Evolutionary conservation across 495 filamentous ascomycete genomes (phyloP).

Genomic region (Aspergillus mulundensis): DNA sequence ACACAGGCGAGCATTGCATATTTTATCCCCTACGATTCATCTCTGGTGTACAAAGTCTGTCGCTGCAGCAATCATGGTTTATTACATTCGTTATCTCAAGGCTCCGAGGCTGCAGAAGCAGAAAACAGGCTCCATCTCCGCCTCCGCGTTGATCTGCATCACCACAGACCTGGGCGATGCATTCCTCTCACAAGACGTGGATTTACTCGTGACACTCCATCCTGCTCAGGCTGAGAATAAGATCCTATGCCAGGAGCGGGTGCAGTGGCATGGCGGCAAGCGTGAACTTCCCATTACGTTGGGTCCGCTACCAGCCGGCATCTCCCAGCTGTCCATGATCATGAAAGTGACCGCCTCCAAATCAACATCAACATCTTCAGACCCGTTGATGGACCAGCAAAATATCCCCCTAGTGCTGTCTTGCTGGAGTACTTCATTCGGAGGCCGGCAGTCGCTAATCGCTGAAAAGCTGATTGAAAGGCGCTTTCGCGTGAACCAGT

Average conservation of each 20-base stretch:
- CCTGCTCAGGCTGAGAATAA: slow-evolving; percentile 26
- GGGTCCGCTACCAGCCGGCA: slow-evolving; percentile 28
- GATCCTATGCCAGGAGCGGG: slow-evolving; percentile 39
- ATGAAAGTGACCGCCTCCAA: slow-evolving; percentile 19
- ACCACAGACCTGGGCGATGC: slow-evolving; percentile 88
- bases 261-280: slow-evolving; percentile 53
- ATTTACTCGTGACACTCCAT: slow-evolving; percentile 49
- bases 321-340: slow-evolving; percentile 25
- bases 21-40: neutral
- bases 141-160: slow-evolving; percentile 66
- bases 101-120: slow-evolving; percentile 49
- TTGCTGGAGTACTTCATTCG: slow-evolving; percentile 52
- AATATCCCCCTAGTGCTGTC: slow-evolving; percentile 47
- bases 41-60: neutral
- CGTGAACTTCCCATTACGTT: slow-evolving; percentile 43
- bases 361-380: slow-evolving; percentile 9
- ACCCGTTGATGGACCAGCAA: slow-evolving; percentile 20
- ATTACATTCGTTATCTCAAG: slow-evolving; percentile 76
- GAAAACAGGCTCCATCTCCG: slow-evolving; percentile 29
- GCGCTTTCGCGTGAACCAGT: slow-evolving; percentile 35
- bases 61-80: slow-evolving; percentile 38
- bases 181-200: slow-evolving; percentile 64
- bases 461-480: slow-evolving; percentile 52
- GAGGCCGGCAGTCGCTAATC: slow-evolving; percentile 28
- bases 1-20: neutral